Evolutionary conservation across 306 rosid species (phyloP).

Genomic region (Betula pendula): DNA sequence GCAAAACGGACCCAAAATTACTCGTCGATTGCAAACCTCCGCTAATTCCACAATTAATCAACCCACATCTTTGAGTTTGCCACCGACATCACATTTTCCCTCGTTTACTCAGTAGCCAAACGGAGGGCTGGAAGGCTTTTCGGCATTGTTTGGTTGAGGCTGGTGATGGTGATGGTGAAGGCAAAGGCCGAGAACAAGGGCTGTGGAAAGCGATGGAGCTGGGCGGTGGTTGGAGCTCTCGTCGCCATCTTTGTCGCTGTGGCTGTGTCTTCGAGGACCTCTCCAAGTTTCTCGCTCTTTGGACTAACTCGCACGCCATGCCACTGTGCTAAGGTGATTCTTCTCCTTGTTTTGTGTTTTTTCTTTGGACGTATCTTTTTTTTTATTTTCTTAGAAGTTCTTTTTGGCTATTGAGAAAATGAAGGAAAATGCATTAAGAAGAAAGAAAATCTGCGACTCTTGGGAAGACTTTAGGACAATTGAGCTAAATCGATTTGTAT

Average conservation of each 20-base stretch:
- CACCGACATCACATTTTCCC: background rate
- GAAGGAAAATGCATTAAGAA: background rate
- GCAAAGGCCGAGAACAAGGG: conserved; percentile 41
- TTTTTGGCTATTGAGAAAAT: conserved; percentile 1
- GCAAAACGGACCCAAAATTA: too few relatives aligned
- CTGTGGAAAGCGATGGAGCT: conserved; percentile 50
- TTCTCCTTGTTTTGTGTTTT: background rate
- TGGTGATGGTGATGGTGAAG: conserved; percentile 43
- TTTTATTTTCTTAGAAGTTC: background rate
- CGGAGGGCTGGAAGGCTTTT: background rate
- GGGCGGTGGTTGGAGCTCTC: conserved; percentile 51
- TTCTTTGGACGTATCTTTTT: background rate
- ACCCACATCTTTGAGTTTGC: too few relatives aligned
- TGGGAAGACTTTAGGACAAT: background rate
- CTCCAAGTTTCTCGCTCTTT: conserved; percentile 44
- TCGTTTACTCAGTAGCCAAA: background rate
- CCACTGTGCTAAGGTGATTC: conserved; percentile 62
- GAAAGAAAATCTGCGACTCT: background rate
- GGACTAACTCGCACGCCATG: conserved; percentile 61
- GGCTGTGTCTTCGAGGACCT: conserved; percentile 50
- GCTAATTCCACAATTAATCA: too few relatives aligned
- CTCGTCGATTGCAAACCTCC: too few relatives aligned
- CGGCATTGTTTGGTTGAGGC: background rate
- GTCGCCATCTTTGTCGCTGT: conserved; percentile 54
- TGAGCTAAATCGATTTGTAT: background rate